phyloP scores from a whole-genome alignment of 192 early-diverging fungal species.

The Rhizoclosmatium globosum region DNA sequence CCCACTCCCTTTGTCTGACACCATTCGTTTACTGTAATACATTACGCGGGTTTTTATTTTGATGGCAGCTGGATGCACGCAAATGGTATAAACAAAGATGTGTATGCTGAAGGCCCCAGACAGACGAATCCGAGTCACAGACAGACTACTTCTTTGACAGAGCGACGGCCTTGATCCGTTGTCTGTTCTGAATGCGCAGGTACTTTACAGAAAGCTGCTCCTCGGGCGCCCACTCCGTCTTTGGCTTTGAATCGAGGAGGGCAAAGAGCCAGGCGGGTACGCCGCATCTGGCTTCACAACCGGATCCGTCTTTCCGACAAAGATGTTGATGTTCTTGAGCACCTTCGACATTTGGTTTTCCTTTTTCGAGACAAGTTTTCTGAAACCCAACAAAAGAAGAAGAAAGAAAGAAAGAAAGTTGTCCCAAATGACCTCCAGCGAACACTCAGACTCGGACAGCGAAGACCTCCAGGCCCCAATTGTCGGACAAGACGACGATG shows the following conservation, averaged over 20 bases:
- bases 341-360: conserved; percentile 55
- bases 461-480: not conserved
- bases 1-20: not conserved
- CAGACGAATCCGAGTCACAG: too few species aligned
- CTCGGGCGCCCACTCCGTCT: conserved; percentile 36
- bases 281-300: conserved; percentile 82
- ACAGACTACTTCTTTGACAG: conserved; percentile 34
- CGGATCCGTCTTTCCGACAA: conserved; percentile 85
- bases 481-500: not conserved
- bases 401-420: not conserved
- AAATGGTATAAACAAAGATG: too few species aligned
- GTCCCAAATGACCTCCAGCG: not conserved
- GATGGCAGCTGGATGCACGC: too few species aligned
- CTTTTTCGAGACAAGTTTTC: not conserved
- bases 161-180: conserved; percentile 55
- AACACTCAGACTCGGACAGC: conserved; percentile 4
- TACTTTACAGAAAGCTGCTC: conserved; percentile 48
- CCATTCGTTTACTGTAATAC: too few species aligned
- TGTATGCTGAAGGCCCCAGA: too few species aligned
- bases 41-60: too few species aligned
- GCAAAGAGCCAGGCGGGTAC: conserved; percentile 98
- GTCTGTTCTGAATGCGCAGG: conserved; percentile 48
- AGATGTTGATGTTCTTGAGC: conserved; percentile 86
- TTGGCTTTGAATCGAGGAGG: conserved; percentile 64
- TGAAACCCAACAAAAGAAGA: not conserved